These are phyloP conservation scores for Nitzschia inconspicua DNA, from an alignment of 108 stramenopile species.

Conservation along the genomic window DNA sequence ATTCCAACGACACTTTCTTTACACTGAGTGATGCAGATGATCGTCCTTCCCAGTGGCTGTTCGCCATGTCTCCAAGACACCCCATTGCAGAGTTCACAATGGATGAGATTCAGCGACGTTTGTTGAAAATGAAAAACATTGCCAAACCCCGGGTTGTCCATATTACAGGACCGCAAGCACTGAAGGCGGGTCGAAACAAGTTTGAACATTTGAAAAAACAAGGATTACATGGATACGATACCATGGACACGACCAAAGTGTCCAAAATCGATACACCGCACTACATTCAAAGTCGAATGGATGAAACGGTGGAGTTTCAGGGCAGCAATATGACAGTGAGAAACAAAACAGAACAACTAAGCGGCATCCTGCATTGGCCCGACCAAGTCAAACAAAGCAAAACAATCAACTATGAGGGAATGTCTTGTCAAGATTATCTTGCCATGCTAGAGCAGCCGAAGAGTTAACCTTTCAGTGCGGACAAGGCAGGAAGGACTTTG, in stretches of 20 bases:
- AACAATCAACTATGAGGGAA: background rate
- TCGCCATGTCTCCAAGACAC: conserved; percentile 30
- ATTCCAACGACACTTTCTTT: conserved; percentile 15
- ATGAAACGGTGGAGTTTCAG: background rate
- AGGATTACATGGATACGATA: background rate
- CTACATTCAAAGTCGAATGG: background rate
- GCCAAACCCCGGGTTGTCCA: conserved; percentile 26
- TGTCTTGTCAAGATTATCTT: conserved; percentile 5
- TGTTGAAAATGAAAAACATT: conserved; percentile 21
- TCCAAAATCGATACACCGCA: background rate
- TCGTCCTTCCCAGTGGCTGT: conserved; percentile 44
- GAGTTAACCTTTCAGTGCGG: no score
- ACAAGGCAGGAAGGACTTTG: no score
- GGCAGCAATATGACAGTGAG: conserved; percentile 1
- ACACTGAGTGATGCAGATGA: conserved; percentile 25
- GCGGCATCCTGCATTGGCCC: conserved; percentile 3
- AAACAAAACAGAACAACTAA: background rate
- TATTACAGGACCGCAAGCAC: conserved; percentile 38
- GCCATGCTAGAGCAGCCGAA: background rate
- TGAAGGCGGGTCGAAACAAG: conserved; percentile 13
- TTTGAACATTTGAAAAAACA: background rate
- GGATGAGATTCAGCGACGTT: conserved; percentile 26
- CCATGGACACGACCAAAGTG: conserved; percentile 2
- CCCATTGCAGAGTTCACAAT: conserved; percentile 33
- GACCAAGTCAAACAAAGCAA: background rate